Base-by-base conservation (phyloP, 495 filamentous ascomycete species). In the Glonium stellatum region DNA sequence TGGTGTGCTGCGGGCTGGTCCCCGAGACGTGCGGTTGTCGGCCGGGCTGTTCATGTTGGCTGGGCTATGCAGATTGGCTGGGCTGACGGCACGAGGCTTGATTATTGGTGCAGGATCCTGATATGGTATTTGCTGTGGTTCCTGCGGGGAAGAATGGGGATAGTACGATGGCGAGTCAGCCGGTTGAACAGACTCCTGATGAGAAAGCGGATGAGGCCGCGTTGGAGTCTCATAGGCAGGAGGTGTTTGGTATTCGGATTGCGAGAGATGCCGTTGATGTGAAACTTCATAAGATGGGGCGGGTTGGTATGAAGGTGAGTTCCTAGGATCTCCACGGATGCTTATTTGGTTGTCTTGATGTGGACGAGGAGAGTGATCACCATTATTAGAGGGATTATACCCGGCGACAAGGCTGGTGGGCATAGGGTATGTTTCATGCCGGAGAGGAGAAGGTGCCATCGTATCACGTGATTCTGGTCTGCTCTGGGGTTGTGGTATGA, bases 51-150 rank as follows among this genome's bases (percentile, higher is more conserved):
- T 54, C 4, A 57, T 31, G 15, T 47, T 23, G 37, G 15, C 36
- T 23, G 58, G 55, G 23, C n/a, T 54, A 15, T 39, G 57, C 4
- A 57, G 23, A 12, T 47, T 23, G 37, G 15, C 82, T 27, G 86
- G 84, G 52, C 85, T 89, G 36, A 85, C 75, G 5, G 78, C 78
- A 25, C 80, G 78, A 42, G 72, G 72, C 31, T 72, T 71, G 62
- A 69, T 69, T 13, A 72, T 59, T 6, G 73, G 72, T 5, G 68
- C 65, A 5, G 69, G 31, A 9, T 72, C 67, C 13, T 60, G 65
- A 11, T 54, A 35, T 0, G 61, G 61, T n/a, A 61, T 63, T 25
- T 60, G 61, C 13, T 39, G 60, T 35, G 65, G 65, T 36, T 67
- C 65, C 23, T 67, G 56, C 21, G 58, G 57, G n/a, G 63, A 18